A percentile compares a stretch with the other conserved stretches of the same genome.
These are phyloP conservation scores for Chenopodium suecicum DNA, from an alignment of 148 eudicot genomes.

Conservation along the genomic window DNA sequence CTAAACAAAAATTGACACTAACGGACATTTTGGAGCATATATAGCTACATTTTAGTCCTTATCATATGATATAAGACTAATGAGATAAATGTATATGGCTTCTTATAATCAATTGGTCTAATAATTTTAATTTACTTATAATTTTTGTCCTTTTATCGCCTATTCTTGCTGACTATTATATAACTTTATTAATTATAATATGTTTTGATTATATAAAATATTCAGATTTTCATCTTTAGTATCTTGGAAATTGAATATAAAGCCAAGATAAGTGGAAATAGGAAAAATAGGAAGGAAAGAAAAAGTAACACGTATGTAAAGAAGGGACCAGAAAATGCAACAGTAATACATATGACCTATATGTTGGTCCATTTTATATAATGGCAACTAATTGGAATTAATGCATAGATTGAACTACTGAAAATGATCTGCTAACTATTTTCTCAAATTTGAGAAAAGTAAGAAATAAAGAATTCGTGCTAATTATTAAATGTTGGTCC, in stretches of 20 bases:
- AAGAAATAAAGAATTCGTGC: background rate
- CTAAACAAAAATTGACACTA: background rate
- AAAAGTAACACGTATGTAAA: background rate
- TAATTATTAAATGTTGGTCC: no score
- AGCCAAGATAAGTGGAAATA: background rate
- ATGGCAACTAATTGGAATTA: background rate
- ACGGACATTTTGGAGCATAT: background rate
- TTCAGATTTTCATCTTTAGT: background rate
- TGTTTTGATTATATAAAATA: background rate
- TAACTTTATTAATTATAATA: background rate
- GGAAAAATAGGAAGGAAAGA: background rate
- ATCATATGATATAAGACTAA: background rate
- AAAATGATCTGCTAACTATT: constrained; percentile 7
- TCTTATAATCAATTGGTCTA: no score
- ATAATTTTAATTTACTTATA: background rate
- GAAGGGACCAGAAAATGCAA: background rate
- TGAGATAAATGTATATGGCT: background rate
- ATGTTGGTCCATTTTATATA: background rate
- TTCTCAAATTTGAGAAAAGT: background rate
- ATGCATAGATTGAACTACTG: background rate
- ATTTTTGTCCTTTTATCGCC: background rate
- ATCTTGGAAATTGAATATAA: background rate
- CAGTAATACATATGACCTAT: background rate
- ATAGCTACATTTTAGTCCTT: background rate
- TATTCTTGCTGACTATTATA: background rate